These are phyloP conservation scores for Flaveria bidentis DNA, from an alignment of 129 eudicot genomes.

Conservation along the genomic window DNA sequence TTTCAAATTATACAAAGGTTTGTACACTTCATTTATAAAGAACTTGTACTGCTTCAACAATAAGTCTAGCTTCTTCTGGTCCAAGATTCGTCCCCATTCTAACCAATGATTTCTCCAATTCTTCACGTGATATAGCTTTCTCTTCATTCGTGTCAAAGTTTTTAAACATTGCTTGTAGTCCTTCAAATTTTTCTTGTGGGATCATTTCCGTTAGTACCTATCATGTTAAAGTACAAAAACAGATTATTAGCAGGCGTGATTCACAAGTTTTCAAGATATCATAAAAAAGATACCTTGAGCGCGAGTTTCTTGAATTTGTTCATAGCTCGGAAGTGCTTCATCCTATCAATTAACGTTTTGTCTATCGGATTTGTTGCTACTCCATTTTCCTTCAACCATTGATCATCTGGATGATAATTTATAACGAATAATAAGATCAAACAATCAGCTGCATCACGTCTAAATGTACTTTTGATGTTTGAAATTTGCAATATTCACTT, in stretches of 20 bases:
- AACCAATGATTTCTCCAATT: slow-evolving; percentile 63
- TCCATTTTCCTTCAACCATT: slow-evolving; percentile 74
- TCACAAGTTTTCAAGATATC: not conserved
- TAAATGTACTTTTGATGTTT: not conserved
- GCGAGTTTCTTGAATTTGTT: slow-evolving; percentile 80
- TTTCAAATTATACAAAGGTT: not conserved
- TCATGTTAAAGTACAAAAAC: slow-evolving; percentile 9
- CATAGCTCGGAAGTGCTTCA: slow-evolving; percentile 86
- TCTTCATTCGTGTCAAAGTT: slow-evolving; percentile 67
- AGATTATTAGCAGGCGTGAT: not conserved
- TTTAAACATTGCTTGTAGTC: slow-evolving; percentile 64
- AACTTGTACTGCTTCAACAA: slow-evolving; percentile 72
- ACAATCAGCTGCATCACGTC: not conserved
- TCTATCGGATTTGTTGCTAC: slow-evolving; percentile 76
- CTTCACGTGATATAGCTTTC: slow-evolving; percentile 64
- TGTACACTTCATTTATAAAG: not conserved
- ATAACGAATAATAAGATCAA: not conserved
- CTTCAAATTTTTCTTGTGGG: slow-evolving; percentile 69
- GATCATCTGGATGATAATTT: slow-evolving; percentile 52
- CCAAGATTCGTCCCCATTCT: slow-evolving; percentile 71
- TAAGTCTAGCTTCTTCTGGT: slow-evolving; percentile 55
- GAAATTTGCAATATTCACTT: not conserved
- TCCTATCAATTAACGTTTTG: slow-evolving; percentile 51
- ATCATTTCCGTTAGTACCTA: slow-evolving; percentile 72
- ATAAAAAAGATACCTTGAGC: slow-evolving; percentile 46